Base-by-base conservation (phyloP, 805 yeast species). In the Candida silvicultrix region DNA sequence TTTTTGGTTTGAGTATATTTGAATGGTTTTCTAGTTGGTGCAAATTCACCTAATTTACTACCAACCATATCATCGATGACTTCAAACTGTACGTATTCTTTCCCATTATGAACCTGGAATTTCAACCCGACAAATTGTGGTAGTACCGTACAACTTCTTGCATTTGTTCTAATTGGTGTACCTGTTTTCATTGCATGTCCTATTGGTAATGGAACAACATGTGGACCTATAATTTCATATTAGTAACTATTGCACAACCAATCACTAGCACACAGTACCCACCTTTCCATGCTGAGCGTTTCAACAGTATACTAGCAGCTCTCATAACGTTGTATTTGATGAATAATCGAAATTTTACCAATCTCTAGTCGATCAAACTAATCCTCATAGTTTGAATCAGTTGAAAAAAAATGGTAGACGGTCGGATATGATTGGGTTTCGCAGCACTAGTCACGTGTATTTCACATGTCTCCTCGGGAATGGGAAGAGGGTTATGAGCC, bases 31-130 rank as follows among this genome's bases (percentile, higher is more conserved):
- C 98, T 79, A 1, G 99, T 94, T 45, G 90, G 88, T 2, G 95
- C 96, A 71, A 88, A 94, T 65, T 92, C 97, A 2, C 99, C 99
- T 46, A 94, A 70, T 63, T 92, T 94, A 55, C 83, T 78, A 18
- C 99, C 99, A 49, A 94, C 97, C 99, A 94, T 94, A 57, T 94
- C 94, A 62, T 94, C 97, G 9, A 85, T 79, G 25, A 94, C 78
- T 53, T 83, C 88, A 44, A 94, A 75, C 43, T 89, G 88, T 36
- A 89, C 95, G 62, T 90, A 94, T 56, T 89, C 95, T 62, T 85
- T 87, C 25, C 99, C 99, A 67, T 94, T 94, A 68, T 94, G 99
- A 32, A 94, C 87, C 66, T 94, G 96, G 66, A 94, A 94, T 57
- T 82, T 85, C 46, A 94, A 72, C 5, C 99, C 99, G 31, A 94